A percentile compares a stretch with the other conserved stretches of the same genome.
phyloP scores from a whole-genome alignment of 108 stramenopile species.

The Cyclotella choctawhatcheeana region DNA sequence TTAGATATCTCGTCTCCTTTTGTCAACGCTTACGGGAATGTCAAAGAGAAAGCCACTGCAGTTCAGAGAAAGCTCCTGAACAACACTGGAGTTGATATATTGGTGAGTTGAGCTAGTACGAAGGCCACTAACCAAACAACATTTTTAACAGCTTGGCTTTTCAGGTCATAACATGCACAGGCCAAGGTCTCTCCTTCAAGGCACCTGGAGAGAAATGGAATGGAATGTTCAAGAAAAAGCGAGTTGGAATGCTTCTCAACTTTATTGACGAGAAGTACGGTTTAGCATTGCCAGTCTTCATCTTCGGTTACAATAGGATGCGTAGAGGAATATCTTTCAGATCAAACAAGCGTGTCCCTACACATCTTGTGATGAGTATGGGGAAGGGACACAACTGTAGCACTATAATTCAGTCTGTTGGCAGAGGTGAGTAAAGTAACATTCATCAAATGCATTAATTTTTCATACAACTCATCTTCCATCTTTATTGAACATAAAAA shows the following conservation, averaged over 20 bases:
- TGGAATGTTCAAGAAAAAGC: slow-evolving; percentile 8
- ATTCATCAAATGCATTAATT: neutral
- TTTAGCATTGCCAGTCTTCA: slow-evolving; percentile 34
- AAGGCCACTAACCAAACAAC: too few relatives aligned
- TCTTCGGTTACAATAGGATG: slow-evolving; percentile 52
- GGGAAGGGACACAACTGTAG: slow-evolving; percentile 35
- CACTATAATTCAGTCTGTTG: slow-evolving; percentile 40
- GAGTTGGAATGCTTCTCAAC: slow-evolving; percentile 16
- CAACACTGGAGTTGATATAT: slow-evolving; percentile 13
- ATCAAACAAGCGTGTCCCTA: slow-evolving; percentile 27
- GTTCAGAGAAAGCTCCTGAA: slow-evolving; percentile 17
- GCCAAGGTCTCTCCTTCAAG: slow-evolving; percentile 19
- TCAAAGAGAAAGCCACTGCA: slow-evolving; percentile 22
- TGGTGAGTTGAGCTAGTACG: too few relatives aligned
- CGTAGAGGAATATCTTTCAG: slow-evolving; percentile 44
- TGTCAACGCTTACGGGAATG: slow-evolving; percentile 23
- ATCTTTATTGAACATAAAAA: neutral
- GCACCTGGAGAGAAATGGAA: slow-evolving; percentile 9
- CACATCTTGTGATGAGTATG: slow-evolving; percentile 36
- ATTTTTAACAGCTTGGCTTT: too few relatives aligned
- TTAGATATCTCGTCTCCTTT: slow-evolving; percentile 37
- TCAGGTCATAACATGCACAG: slow-evolving; percentile 19
- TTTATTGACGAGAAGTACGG: slow-evolving; percentile 32
- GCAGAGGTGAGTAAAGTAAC: slow-evolving; percentile 15
- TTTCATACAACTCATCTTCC: neutral